Conservation (phyloP, 2,329 filamentous ascomycete genomes). For the Microsporum canis region DNA sequence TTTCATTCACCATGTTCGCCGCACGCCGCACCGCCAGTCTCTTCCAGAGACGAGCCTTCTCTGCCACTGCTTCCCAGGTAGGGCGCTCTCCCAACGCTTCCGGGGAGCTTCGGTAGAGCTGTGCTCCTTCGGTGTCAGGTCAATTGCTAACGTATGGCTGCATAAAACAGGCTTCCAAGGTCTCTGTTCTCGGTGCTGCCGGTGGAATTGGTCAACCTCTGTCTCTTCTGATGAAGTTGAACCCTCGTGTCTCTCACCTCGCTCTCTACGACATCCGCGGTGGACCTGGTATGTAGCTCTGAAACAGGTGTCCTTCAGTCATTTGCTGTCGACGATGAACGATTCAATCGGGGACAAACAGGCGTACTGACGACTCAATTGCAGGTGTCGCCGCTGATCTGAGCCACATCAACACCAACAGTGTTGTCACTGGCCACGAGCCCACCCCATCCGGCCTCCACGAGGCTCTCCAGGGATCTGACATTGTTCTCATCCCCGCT, state of each 20-base stretch:
- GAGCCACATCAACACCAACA: constrained; percentile 99
- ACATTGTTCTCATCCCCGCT: constrained; percentile 94
- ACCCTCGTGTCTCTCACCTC: constrained; percentile 85
- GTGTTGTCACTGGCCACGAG: constrained; percentile 80
- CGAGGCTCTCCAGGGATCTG: constrained; percentile 69
- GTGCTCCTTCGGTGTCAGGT: background rate
- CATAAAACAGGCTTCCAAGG: constrained; percentile 76
- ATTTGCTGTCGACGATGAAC: background rate
- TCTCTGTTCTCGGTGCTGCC: constrained; percentile 89
- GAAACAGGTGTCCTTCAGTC: background rate
- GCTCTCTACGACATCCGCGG: constrained; percentile 96
- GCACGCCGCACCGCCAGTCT: constrained; percentile 44
- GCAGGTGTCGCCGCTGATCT: constrained; percentile 95
- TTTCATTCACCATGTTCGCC: constrained; percentile 57
- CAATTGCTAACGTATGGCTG: background rate
- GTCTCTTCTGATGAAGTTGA: constrained; percentile 96
- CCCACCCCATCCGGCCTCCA: constrained; percentile 64
- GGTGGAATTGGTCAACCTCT: constrained; percentile 98
- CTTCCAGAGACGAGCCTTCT: constrained; percentile 69
- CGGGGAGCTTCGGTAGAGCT: background rate
- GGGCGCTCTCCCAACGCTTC: constrained; percentile 16
- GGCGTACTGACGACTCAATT: constrained; percentile 15
- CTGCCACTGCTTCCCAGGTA: constrained; percentile 66
- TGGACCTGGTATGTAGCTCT: constrained; percentile 59
- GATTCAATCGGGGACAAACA: background rate